Conservation (phyloP, 2,329 filamentous ascomycete species). For the Aspergillus flavus region DNA sequence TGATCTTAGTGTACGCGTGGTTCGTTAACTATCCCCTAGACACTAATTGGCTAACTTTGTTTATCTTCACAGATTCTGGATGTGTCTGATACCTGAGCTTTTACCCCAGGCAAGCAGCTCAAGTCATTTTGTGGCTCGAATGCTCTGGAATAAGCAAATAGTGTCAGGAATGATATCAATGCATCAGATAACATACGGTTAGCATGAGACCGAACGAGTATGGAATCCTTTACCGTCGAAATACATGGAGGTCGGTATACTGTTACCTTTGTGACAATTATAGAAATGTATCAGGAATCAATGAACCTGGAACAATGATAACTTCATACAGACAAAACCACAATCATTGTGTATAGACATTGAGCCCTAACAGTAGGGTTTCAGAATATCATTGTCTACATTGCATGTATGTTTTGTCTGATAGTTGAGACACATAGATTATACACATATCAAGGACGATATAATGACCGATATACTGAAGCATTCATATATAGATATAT, state of each 20-base stretch:
- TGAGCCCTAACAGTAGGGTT: not conserved
- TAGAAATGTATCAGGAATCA: not conserved
- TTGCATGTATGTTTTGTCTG: not conserved
- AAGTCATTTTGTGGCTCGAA: not conserved
- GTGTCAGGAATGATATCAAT: not conserved
- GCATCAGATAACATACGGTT: not conserved
- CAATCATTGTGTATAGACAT: not conserved
- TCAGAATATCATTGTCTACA: not conserved
- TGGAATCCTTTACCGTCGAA: not conserved
- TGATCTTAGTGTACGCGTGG: no score
- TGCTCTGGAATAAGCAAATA: not conserved
- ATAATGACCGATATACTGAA: not conserved
- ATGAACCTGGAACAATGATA: not conserved
- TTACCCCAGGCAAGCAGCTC: no score
- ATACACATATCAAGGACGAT: not conserved
- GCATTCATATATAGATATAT: not conserved
- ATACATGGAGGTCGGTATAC: not conserved
- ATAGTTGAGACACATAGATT: not conserved
- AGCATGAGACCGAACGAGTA: not conserved
- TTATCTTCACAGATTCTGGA: no score
- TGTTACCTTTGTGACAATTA: not conserved
- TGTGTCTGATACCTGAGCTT: no score
- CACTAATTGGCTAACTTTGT: no score
- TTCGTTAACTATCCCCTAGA: accelerated
- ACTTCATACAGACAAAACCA: not conserved